These are phyloP conservation scores for Chaetomium olivaceum DNA, from an alignment of 2,329 filamentous ascomycete species.

Conservation along the genomic window DNA sequence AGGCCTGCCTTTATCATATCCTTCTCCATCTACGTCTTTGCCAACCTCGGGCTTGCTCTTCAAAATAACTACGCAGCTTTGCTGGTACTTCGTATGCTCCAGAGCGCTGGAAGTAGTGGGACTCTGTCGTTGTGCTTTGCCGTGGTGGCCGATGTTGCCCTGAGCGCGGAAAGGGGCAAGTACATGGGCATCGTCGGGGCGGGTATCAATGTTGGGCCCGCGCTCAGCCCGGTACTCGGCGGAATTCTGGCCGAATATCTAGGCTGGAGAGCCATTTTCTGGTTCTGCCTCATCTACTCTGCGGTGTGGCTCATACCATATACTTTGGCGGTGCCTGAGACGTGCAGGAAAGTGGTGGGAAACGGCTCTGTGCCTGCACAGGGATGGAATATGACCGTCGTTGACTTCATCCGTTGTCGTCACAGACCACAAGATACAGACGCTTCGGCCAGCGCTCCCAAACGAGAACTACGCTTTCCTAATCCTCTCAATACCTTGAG, in stretches of 20 bases:
- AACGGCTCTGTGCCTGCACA: conserved; percentile 62
- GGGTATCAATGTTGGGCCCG: conserved; percentile 57
- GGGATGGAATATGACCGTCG: conserved; percentile 57
- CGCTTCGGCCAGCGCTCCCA: conserved; percentile 28
- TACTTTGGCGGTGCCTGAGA: conserved; percentile 59
- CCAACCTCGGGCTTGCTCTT: conserved; percentile 61
- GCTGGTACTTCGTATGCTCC: conserved; percentile 61
- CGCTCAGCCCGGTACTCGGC: conserved; percentile 62
- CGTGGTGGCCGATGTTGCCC: conserved; percentile 70
- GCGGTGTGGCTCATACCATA: conserved; percentile 55
- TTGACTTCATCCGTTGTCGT: conserved; percentile 50
- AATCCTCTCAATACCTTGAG: conserved; percentile 58
- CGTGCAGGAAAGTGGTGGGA: conserved; percentile 59
- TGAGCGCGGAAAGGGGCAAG: conserved; percentile 67
- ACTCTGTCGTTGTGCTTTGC: conserved; percentile 71
- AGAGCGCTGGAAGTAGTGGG: conserved; percentile 65
- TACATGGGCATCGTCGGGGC: conserved; percentile 70
- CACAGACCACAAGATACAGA: conserved; percentile 32
- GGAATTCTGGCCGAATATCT: conserved; percentile 64
- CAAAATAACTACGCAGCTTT: conserved; percentile 60
- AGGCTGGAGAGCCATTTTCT: conserved; percentile 69
- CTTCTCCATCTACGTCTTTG: conserved; percentile 57
- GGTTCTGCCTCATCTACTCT: conserved; percentile 63
- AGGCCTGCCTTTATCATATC: conserved; percentile 62
- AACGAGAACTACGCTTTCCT: conserved; percentile 51